A percentile compares a stretch with the other conserved stretches of the same genome.
These are phyloP conservation scores for Clavispora asparagi DNA, from an alignment of 805 yeast species.

Conservation along the genomic window DNA sequence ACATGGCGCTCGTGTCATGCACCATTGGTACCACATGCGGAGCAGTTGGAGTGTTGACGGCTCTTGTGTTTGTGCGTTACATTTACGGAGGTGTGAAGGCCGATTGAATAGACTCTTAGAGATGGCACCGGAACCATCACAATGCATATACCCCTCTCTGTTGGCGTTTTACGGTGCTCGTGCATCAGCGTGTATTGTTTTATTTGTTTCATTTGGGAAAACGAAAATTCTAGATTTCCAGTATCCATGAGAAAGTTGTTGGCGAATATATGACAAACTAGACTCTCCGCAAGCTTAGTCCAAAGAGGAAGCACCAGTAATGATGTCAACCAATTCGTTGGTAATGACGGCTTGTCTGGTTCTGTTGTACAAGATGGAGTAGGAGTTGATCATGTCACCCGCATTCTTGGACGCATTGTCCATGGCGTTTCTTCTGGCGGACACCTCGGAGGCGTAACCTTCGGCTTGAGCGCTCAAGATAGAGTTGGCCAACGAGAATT, in stretches of 20 bases:
- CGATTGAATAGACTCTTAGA: constrained; percentile 32
- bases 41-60: constrained; percentile 63
- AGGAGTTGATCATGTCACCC: constrained; percentile 95
- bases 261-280: constrained; percentile 1
- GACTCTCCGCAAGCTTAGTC: constrained; percentile 45
- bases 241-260: background rate
- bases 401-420: constrained; percentile 99
- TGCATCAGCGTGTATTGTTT: constrained; percentile 8
- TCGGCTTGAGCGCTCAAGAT: constrained; percentile 90
- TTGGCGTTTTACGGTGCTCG: background rate
- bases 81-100: constrained; percentile 55
- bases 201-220: background rate
- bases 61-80: constrained; percentile 58
- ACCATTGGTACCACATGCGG: constrained; percentile 71
- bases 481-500: constrained; percentile 86
- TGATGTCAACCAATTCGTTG: constrained; percentile 98
- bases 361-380: constrained; percentile 98
- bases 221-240: background rate
- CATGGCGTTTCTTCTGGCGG: constrained; percentile 99
- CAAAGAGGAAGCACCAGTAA: constrained; percentile 99
- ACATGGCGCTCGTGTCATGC: constrained; percentile 59
- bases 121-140: background rate
- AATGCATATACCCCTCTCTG: background rate
- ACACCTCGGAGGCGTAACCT: constrained; percentile 96
- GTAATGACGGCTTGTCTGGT: constrained; percentile 20